A percentile compares a stretch with the other conserved stretches of the same genome.
phyloP scores from a whole-genome alignment of 257 asterid genomes.

The Fraxinus quadrangulata region DNA sequence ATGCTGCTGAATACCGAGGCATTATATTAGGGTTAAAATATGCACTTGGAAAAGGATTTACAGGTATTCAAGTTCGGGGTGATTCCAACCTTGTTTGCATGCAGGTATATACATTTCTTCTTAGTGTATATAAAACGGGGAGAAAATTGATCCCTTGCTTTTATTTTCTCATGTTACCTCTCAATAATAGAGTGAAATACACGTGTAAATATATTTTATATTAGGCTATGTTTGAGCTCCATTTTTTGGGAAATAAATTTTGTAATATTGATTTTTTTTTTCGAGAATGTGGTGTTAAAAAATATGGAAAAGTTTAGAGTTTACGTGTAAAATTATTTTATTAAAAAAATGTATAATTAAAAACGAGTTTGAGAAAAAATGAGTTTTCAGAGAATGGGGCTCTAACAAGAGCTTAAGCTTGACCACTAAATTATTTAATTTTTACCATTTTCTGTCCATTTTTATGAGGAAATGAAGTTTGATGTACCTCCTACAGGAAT shows the following conservation, averaged over 20 bases:
- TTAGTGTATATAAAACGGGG: not conserved
- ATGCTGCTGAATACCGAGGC: slow-evolving; percentile 93
- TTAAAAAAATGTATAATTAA: too few species aligned
- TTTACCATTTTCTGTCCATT: not conserved
- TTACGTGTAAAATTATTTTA: too few species aligned
- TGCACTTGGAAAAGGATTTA: slow-evolving; percentile 85
- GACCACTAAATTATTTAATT: not conserved
- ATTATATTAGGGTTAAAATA: slow-evolving; percentile 80
- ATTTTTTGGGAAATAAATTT: too few species aligned
- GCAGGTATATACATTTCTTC: slow-evolving; percentile 64
- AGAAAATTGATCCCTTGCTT: not conserved
- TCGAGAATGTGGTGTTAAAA: too few species aligned
- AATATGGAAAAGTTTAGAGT: too few species aligned
- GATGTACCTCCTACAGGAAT: not conserved
- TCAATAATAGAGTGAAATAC: not conserved
- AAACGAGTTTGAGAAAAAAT: too few species aligned
- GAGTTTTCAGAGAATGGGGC: too few species aligned
- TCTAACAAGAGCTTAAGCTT: not conserved
- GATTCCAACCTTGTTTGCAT: slow-evolving; percentile 98
- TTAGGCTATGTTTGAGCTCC: too few species aligned
- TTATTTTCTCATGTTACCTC: not conserved
- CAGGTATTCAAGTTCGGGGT: slow-evolving; percentile 86
- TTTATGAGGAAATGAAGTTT: not conserved
- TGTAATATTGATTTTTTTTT: too few species aligned
- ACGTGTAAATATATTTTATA: not conserved